A percentile compares a stretch with the other conserved stretches of the same genome.
phyloP scores from a whole-genome alignment of 176 grass and related monocot species.

The Echinochloa phyllopogon region DNA sequence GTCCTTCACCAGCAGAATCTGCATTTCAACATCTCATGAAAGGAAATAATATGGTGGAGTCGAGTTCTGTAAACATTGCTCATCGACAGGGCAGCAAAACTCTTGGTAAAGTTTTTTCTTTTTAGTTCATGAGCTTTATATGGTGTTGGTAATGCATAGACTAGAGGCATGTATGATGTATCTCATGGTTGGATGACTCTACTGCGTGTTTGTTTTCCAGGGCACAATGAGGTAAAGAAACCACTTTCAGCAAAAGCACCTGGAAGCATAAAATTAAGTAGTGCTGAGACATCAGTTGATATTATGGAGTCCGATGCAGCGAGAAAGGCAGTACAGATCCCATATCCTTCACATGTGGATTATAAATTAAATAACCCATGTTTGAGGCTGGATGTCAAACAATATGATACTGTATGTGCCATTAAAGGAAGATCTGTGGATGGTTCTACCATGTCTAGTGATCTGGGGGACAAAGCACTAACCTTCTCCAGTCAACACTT shows the following conservation, averaged over 20 bases:
- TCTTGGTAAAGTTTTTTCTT: slow-evolving; percentile 36
- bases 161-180: no score
- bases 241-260: slow-evolving; percentile 46
- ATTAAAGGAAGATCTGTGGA: background rate
- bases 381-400: no score
- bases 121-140: background rate
- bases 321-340: slow-evolving; percentile 40
- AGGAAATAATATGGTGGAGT: slow-evolving; percentile 43
- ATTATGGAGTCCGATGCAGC: slow-evolving; percentile 48
- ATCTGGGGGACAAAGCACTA: slow-evolving; percentile 22
- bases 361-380: no score
- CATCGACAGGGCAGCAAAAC: slow-evolving; percentile 48
- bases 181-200: slow-evolving; percentile 30
- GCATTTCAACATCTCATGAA: slow-evolving; percentile 38
- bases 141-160: background rate
- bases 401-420: slow-evolving; percentile 13
- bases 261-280: slow-evolving; percentile 43
- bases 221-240: slow-evolving; percentile 61
- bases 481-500: slow-evolving; percentile 29
- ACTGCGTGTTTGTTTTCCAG: slow-evolving; percentile 43
- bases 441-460: slow-evolving; percentile 31
- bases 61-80: slow-evolving; percentile 38
- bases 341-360: slow-evolving; percentile 33
- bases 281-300: slow-evolving; percentile 43
- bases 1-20: slow-evolving; percentile 51